These are phyloP conservation scores for Penicillium sp. DNA, from an alignment of 2,329 filamentous ascomycete species.

Conservation along the genomic window DNA sequence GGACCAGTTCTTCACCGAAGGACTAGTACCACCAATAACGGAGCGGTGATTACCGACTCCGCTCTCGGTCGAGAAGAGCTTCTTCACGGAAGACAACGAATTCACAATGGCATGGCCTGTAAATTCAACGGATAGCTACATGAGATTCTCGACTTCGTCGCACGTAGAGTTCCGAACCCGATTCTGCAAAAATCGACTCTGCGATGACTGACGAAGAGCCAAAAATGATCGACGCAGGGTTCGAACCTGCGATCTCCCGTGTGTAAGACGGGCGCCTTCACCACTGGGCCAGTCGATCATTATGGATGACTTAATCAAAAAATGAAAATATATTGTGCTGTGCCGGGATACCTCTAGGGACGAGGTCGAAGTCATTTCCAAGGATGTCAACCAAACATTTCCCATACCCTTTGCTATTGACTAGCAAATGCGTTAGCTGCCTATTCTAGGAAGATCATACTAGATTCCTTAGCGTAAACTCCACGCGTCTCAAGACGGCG, in stretches of 20 bases:
- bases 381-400: too few species aligned
- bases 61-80: constrained; percentile 15
- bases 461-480: too few species aligned
- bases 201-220: background rate
- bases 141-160: background rate
- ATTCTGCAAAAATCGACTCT: background rate
- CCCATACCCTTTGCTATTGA: too few species aligned
- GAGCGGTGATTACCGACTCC: constrained; percentile 20
- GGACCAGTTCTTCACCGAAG: constrained; percentile 1
- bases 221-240: constrained; percentile 30
- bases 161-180: background rate
- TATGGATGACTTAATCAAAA: constrained; percentile 10
- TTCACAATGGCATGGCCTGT: background rate
- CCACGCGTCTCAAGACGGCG: too few species aligned
- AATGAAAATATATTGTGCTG: background rate
- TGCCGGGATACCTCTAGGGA: background rate
- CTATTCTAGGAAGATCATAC: too few species aligned
- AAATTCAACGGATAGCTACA: too few species aligned
- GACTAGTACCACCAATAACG: constrained; percentile 19
- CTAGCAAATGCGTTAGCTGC: too few species aligned
- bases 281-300: constrained; percentile 30
- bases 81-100: background rate
- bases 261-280: constrained; percentile 31
- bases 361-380: background rate
- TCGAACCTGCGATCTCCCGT: constrained; percentile 32